Conservation (phyloP, 257 asterid species). For the Nicotiana tabacum region DNA sequence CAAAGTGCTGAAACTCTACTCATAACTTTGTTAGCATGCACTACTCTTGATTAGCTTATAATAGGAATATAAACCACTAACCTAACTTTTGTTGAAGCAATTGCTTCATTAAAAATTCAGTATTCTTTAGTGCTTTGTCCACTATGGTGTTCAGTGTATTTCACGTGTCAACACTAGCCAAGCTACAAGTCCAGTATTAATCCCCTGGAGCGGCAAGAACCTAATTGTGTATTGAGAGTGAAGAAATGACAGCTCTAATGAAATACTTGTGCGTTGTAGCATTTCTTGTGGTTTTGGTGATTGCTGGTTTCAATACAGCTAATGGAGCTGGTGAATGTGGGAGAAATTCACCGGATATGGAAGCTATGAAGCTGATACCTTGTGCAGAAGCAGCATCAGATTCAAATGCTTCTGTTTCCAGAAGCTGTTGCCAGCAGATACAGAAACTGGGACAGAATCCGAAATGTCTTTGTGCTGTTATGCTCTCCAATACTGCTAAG, state of each 20-base stretch:
- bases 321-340: slow-evolving; percentile 38
- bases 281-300: slow-evolving; percentile 6
- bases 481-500: slow-evolving; percentile 67
- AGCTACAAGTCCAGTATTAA: slow-evolving; percentile 22
- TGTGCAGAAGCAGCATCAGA: slow-evolving; percentile 41
- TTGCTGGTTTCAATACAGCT: slow-evolving; percentile 9
- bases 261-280: slow-evolving; percentile 21
- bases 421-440: slow-evolving; percentile 39
- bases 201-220: neutral
- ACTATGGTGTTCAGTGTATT: slow-evolving; percentile 25
- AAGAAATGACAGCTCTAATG: slow-evolving; percentile 15
- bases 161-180: slow-evolving; percentile 16
- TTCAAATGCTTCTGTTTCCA: slow-evolving; percentile 23
- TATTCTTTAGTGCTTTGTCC: slow-evolving; percentile 32
- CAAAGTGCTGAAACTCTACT: neutral
- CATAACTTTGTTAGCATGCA: neutral
- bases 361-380: slow-evolving; percentile 47
- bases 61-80: neutral
- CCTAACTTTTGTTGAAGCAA: neutral
- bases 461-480: slow-evolving; percentile 52
- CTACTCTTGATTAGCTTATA: neutral
- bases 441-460: slow-evolving; percentile 35
- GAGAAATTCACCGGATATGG: slow-evolving; percentile 37
- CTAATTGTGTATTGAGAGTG: neutral
- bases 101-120: neutral